Conservation (phyloP, 2,329 filamentous ascomycete species). For the Verruconis gallopava region DNA sequence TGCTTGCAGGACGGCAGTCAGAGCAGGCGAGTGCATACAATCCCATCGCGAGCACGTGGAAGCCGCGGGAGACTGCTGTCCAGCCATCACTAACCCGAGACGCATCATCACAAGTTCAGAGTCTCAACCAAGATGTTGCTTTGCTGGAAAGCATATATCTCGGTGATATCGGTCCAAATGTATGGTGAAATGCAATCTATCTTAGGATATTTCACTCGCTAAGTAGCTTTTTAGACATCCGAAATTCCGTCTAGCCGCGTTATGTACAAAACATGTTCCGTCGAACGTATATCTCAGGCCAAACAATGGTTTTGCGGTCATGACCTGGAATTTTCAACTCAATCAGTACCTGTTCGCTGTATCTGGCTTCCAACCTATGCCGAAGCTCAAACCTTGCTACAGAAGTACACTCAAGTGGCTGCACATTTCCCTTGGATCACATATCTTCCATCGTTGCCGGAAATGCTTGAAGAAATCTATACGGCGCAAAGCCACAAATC, state of each 20-base stretch:
- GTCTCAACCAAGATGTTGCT: slow-evolving; percentile 12
- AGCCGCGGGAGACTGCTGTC: background rate
- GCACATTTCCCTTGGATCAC: slow-evolving; percentile 24
- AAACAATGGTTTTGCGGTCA: background rate
- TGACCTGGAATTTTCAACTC: background rate
- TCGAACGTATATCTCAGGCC: background rate
- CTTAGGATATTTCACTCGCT: too few relatives aligned
- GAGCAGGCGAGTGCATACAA: background rate
- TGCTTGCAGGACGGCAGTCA: slow-evolving; percentile 8
- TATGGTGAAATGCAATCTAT: slow-evolving; percentile 5
- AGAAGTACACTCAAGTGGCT: slow-evolving; percentile 22
- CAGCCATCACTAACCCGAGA: background rate
- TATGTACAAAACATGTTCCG: background rate
- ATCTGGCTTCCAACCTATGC: slow-evolving; percentile 23
- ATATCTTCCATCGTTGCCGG: slow-evolving; percentile 19
- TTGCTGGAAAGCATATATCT: slow-evolving; percentile 14
- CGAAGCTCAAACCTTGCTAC: slow-evolving; percentile 21
- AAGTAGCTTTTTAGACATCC: too few relatives aligned
- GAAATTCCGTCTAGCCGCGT: background rate
- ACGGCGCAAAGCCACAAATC: slow-evolving; percentile 13
- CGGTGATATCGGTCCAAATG: slow-evolving; percentile 8
- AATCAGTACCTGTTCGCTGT: slow-evolving; percentile 13
- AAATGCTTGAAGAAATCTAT: slow-evolving; percentile 20
- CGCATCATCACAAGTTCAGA: background rate
- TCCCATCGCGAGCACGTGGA: background rate